Percentiles rank a stretch among this genome's conserved stretches.
Conservation (phyloP, 106 monocot genomes). For the Dendrobium catenatum region DNA sequence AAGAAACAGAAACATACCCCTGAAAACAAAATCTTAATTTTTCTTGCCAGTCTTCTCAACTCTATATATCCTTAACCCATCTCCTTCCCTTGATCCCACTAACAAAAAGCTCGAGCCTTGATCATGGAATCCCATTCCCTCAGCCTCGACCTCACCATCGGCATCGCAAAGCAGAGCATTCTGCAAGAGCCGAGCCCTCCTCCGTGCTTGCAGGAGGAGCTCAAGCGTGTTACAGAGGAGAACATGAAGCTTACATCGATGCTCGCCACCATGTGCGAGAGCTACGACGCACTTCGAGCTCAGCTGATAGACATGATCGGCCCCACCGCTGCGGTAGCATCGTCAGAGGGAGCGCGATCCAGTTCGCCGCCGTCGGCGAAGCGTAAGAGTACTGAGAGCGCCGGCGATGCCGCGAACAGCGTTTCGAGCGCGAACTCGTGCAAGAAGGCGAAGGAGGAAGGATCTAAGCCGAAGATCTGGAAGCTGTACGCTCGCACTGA, state of each 20-base stretch:
- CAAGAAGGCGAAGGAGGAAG: slow-evolving; percentile 15
- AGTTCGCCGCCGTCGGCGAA: neutral
- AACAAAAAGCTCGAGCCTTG: neutral
- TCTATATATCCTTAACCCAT: neutral
- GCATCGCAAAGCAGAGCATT: neutral
- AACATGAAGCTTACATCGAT: neutral
- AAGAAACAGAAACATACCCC: too few species aligned
- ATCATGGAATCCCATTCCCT: slow-evolving; percentile 3
- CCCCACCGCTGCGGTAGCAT: neutral
- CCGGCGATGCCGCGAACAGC: neutral
- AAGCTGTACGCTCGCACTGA: slow-evolving; percentile 20
- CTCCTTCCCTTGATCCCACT: neutral
- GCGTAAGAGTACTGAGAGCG: slow-evolving; percentile 4
- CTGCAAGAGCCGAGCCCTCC: neutral
- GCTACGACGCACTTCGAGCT: neutral
- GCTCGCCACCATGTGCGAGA: slow-evolving; percentile 9
- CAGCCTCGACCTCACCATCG: slow-evolving; percentile 14
- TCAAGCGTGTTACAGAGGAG: neutral
- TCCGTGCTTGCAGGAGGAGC: neutral
- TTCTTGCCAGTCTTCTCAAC: neutral
- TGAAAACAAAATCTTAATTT: too few species aligned
- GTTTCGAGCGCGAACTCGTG: slow-evolving; percentile 3
- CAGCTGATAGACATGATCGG: neutral
- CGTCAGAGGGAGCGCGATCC: neutral
- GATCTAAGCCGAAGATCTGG: slow-evolving; percentile 2